Evolutionary conservation across 1,284 basidiomycete species (phyloP), one percentile per base, ranked within the genome.

Genomic region (Ustilago sp.): DNA sequence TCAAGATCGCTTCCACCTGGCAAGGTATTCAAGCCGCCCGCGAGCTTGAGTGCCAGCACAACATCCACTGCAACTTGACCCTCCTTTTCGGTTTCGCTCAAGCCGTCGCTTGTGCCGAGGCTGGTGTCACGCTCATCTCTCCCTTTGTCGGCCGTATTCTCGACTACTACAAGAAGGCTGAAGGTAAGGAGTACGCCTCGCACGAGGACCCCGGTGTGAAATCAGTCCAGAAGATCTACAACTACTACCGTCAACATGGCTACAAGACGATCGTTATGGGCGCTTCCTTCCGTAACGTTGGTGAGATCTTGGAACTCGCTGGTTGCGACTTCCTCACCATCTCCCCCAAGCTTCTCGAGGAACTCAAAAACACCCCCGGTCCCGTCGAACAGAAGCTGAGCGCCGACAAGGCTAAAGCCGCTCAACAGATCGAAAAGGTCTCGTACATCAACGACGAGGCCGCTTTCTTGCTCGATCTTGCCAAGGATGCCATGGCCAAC

Each of bases 221-320:
- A 87, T 96, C 94, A 47, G 96, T 99, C 74, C 92, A 93, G 89
- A 92, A 90, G 88, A 99, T 98, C 89, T 99, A 93, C 91, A 68
- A 66, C 50, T 98, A 98, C 90, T 99, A 98, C 92, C 99, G 99
- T 90, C 94, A 97, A 88, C 91, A 99, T 89, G 90, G 91, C 77
- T 98, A 98, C 91, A 94, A 95, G 86, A 99, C 96, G 81, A 98
- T 98, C 87, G 95, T 99, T 87, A 99, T 99, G 96, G 96, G 96
- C 87, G 96, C 96, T 74, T 97, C 94, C 62, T 99, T 99, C 95
- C 79, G 76, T 51, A 83, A 94, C 93, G 88, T 88, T 67, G 93
- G 93, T 83, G 96, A 98, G 89, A 98, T 99, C 89, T 93, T 92
- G 87, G 91, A 94, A 23, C 91, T 99, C 63, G 95, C 95, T 73